Evolutionary conservation across 192 early-diverging fungal species (phyloP).

Genomic region (Backusella morwellensis): DNA sequence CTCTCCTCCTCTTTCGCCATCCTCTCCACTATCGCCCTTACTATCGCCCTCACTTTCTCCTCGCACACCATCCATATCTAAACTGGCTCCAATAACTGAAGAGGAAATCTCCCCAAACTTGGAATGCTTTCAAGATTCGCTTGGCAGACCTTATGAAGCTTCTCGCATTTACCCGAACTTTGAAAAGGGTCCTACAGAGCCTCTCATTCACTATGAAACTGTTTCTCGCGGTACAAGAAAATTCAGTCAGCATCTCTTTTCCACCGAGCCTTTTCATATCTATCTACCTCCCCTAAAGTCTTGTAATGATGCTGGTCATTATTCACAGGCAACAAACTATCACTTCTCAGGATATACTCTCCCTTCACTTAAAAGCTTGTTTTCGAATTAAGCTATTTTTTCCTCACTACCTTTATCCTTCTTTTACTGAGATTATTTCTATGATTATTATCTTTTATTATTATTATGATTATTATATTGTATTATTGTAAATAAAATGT

Average conservation of each 20-base stretch:
- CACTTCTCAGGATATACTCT: background rate
- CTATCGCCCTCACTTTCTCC: background rate
- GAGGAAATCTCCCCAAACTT: background rate
- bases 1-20: background rate
- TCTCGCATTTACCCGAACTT: background rate
- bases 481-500: background rate
- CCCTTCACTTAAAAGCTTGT: conserved; percentile 7
- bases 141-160: background rate
- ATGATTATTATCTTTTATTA: background rate
- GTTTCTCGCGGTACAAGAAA: background rate
- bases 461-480: conserved; percentile 1
- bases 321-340: background rate
- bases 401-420: background rate
- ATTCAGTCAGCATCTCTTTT: background rate
- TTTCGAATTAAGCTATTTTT: background rate
- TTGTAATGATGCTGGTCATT: background rate
- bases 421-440: background rate
- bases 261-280: background rate
- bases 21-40: background rate
- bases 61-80: background rate
- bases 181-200: background rate
- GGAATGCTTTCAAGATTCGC: background rate
- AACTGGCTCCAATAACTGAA: background rate
- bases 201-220: background rate
- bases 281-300: background rate